Evolutionary conservation across 2,329 filamentous ascomycete species (phyloP).

Genomic region (Epichloe baconii): DNA sequence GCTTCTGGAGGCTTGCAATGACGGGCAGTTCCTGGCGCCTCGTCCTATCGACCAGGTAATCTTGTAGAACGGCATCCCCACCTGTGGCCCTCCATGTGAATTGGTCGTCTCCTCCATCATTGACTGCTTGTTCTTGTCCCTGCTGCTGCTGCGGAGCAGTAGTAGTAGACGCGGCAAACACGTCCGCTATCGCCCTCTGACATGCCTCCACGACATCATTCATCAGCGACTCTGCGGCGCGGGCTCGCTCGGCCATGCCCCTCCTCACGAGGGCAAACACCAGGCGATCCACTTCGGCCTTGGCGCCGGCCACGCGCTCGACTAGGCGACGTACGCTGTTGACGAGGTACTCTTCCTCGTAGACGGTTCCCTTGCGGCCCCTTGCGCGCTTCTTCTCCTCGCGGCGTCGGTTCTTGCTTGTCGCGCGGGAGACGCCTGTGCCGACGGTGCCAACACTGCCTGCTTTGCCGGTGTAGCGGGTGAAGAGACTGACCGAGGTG

Average conservation of each 20-base stretch:
- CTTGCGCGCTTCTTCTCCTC: constrained; percentile 92
- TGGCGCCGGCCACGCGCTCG: constrained; percentile 62
- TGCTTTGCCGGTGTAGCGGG: constrained; percentile 68
- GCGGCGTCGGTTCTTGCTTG: constrained; percentile 72
- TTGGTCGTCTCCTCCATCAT: constrained; percentile 8
- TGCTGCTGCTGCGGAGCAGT: constrained; percentile 7
- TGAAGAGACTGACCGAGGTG: constrained; percentile 83
- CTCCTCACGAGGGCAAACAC: constrained; percentile 66
- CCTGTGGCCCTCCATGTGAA: constrained; percentile 26
- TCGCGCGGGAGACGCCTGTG: constrained; percentile 63
- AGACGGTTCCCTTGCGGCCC: constrained; percentile 92
- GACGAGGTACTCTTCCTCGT: constrained; percentile 94
- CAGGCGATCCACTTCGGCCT: constrained; percentile 59
- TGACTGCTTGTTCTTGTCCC: constrained; percentile 9
- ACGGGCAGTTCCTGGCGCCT: constrained; percentile 34
- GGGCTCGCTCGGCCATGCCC: constrained; percentile 77
- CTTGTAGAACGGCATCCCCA: constrained; percentile 38
- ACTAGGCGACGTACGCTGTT: constrained; percentile 75
- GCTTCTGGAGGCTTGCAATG: constrained; percentile 34
- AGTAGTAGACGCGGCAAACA: constrained; percentile 36
- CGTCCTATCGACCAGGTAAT: constrained; percentile 33
- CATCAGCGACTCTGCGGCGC: constrained; percentile 62
- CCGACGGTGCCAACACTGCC: constrained; percentile 53
- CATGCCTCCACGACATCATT: constrained; percentile 63
- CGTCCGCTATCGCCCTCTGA: constrained; percentile 51